phyloP scores from a whole-genome alignment of 139 green algal species.

The Trebouxia sp. region DNA sequence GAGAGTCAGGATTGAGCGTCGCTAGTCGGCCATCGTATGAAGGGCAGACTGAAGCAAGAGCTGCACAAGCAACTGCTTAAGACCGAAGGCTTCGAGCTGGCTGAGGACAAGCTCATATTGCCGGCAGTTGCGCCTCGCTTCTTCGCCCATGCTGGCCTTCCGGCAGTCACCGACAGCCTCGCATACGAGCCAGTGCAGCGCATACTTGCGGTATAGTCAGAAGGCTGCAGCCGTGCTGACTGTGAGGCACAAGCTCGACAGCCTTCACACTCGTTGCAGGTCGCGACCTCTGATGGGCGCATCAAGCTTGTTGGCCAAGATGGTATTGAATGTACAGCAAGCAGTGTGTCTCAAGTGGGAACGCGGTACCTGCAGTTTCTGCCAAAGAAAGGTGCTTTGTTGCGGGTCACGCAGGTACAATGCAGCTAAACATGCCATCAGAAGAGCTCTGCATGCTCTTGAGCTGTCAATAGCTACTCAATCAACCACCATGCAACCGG shows the following conservation, averaged over 20 bases:
- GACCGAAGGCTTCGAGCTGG: constrained; percentile 5
- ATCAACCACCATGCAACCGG: too few relatives aligned
- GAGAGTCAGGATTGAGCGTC: too few relatives aligned
- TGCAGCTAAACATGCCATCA: background rate
- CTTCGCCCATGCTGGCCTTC: constrained; percentile 45
- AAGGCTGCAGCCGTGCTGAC: background rate
- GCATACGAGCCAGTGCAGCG: constrained; percentile 53
- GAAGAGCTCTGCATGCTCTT: background rate
- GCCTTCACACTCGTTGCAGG: constrained; percentile 30
- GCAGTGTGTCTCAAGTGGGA: constrained; percentile 14
- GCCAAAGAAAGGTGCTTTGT: constrained; percentile 36
- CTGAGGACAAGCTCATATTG: constrained; percentile 12
- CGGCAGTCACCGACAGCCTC: constrained; percentile 49
- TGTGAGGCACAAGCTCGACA: background rate
- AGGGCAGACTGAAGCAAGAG: constrained; percentile 10
- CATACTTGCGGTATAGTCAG: constrained; percentile 48
- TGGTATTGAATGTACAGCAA: constrained; percentile 47
- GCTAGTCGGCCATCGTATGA: background rate
- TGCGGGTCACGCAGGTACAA: constrained; percentile 47
- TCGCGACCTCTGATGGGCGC: constrained; percentile 51
- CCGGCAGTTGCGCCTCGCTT: constrained; percentile 9
- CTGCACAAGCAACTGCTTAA: constrained; percentile 6
- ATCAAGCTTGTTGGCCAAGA: constrained; percentile 51
- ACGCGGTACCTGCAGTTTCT: constrained; percentile 56
- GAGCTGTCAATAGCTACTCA: too few relatives aligned